Base-by-base conservation (phyloP, 108 stramenopile species). In the Nitzschia sp. region DNA sequence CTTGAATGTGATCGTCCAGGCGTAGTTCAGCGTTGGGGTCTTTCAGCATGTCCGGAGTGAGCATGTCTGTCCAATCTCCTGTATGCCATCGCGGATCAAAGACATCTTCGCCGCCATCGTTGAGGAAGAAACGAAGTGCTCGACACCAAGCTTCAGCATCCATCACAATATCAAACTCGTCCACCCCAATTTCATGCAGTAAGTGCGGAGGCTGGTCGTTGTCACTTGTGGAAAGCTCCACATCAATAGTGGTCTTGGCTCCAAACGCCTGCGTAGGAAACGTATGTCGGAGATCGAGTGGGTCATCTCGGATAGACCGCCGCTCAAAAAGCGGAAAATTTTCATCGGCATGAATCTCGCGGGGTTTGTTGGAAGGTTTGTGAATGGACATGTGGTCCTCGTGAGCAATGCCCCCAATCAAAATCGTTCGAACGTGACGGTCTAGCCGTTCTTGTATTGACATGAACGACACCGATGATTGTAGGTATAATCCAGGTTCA, bases 261-360 rank as follows among this genome's bases (percentile, higher is more conserved):
- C 87, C 87, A 71, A 93, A 54, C 0, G 85, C 89, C 51, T 86
- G 85, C 1, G 68, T 36, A 5, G 81, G 85, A 63, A 86, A 81
- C 1, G 80, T 63, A 54, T 75, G 73, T 11, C 75, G 77, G 5
- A 86, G 53, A 30, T 68, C 82, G 3, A 78, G 46, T 5, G 80
- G 85, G 58, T 89, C 83, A 31, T 74, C 59, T 68, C 92, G 87
- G 57, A 85, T 78, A 57, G 70, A 60, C 45, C 81, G 73, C 25
- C 72, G 74, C 53, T 89, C 88, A 64, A 88, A 88, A 1, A 86
- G 51, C 9, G 91, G 91, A 64, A 92, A 92, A 57, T 54, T 73
- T 46, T 85, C 88, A 48, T 89, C 87, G 24, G 66, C 65, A 31
- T 59, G 47, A 27, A 81, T 56, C 30, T 70, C 58, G 45, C 58